A percentile compares a stretch with the other conserved stretches of the same genome.
These are phyloP conservation scores for Pterulicium gracile DNA, from an alignment of 1,284 basidiomycete species.

Conservation along the genomic window DNA sequence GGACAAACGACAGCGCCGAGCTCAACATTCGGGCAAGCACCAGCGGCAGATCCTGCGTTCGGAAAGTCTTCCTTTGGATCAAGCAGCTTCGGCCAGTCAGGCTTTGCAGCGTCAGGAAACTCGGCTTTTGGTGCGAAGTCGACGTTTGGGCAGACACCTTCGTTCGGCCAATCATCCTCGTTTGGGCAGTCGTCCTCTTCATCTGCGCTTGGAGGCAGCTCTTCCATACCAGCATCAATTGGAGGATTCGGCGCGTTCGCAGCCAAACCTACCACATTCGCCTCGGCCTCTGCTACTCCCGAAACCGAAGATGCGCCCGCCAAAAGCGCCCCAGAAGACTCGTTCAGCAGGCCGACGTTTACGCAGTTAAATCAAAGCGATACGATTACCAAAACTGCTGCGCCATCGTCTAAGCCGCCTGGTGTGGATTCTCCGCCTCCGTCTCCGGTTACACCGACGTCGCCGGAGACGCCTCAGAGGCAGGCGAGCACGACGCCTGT, in stretches of 20 bases:
- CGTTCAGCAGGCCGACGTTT: neutral
- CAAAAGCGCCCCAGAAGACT: neutral
- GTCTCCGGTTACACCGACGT: neutral
- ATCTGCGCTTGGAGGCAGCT: too few relatives aligned
- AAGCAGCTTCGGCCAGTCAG: neutral
- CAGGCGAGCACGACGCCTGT: neutral
- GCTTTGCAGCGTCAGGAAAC: neutral
- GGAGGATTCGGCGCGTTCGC: constrained; percentile 20
- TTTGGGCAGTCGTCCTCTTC: too few relatives aligned
- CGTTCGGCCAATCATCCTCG: too few relatives aligned
- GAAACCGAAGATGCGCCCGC: too few relatives aligned
- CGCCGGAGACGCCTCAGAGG: neutral
- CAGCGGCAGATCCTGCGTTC: too few relatives aligned
- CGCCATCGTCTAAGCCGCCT: neutral
- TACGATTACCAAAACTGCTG: too few relatives aligned
- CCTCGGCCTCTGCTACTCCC: neutral
- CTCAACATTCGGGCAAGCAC: too few relatives aligned
- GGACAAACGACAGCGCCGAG: too few relatives aligned
- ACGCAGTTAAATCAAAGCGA: too few relatives aligned
- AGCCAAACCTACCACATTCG: neutral
- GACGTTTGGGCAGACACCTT: too few relatives aligned
- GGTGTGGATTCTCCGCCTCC: neutral
- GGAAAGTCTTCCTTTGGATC: neutral
- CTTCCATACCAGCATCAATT: constrained; percentile 5
- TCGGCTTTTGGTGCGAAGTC: constrained; percentile 14